Evolutionary conservation across 805 yeast species (phyloP).

Genomic region (Blastobotrys terrestris): DNA sequence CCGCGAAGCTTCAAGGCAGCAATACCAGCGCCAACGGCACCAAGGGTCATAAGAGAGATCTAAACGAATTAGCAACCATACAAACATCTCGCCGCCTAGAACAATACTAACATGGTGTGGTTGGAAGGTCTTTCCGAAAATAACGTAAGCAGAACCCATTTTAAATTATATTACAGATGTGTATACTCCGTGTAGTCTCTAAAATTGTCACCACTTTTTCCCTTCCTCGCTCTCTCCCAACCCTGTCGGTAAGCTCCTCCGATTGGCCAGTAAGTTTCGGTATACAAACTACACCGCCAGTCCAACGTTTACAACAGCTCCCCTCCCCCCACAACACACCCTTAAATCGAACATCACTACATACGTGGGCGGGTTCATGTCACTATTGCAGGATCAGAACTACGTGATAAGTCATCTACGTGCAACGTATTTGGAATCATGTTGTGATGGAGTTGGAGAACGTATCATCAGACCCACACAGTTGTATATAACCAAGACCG

Average conservation of each 20-base stretch:
- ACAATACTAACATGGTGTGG: constrained; percentile 60
- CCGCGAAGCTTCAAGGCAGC: constrained; percentile 68
- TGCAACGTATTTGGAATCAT: constrained; percentile 24
- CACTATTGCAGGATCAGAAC: constrained; percentile 27
- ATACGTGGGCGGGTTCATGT: constrained; percentile 18
- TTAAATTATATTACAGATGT: constrained; percentile 8
- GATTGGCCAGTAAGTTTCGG: neutral
- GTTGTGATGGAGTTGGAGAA: constrained; percentile 26
- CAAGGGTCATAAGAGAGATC: constrained; percentile 79
- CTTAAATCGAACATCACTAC: neutral
- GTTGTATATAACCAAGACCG: constrained; percentile 21
- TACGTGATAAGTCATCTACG: constrained; percentile 28
- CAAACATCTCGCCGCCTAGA: neutral
- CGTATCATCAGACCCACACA: constrained; percentile 23
- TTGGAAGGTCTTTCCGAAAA: constrained; percentile 77
- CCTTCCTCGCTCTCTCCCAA: neutral
- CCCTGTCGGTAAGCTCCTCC: neutral
- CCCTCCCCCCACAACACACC: neutral
- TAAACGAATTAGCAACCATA: constrained; percentile 16
- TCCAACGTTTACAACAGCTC: neutral
- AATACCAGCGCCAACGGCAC: constrained; percentile 55
- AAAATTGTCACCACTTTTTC: neutral
- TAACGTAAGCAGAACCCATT: constrained; percentile 82
- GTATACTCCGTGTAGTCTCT: neutral
- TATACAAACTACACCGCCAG: neutral